Conservation (phyloP, 345 rosid species). For the Sisymbrium altissimum region DNA sequence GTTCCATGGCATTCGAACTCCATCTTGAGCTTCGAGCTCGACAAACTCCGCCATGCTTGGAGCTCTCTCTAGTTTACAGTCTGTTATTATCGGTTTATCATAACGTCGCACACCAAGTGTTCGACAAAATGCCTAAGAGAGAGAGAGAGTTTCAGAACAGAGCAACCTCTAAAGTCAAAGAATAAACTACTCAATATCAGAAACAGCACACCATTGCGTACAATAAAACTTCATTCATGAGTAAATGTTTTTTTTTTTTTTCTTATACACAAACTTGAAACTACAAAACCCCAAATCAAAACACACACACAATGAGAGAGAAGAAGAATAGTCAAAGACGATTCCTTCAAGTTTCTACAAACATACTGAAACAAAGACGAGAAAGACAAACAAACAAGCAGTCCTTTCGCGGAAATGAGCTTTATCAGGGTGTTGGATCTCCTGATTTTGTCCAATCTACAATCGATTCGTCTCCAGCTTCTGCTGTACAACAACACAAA, state of each 20-base stretch:
- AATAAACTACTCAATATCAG: too few relatives aligned
- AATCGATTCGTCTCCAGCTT: slow-evolving; percentile 42
- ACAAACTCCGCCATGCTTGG: slow-evolving; percentile 54
- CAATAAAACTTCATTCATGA: neutral
- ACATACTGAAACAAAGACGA: neutral
- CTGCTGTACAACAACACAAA: slow-evolving; percentile 16
- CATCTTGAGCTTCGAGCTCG: slow-evolving; percentile 73
- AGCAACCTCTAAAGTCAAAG: neutral
- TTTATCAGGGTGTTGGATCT: slow-evolving; percentile 18
- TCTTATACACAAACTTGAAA: slow-evolving; percentile 6
- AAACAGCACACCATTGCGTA: neutral
- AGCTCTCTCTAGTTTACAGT: neutral
- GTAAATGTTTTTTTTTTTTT: too few relatives aligned
- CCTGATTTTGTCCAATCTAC: slow-evolving; percentile 30
- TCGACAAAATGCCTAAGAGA: slow-evolving; percentile 3
- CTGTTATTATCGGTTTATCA: neutral
- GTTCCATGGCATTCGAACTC: slow-evolving; percentile 86
- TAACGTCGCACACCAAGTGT: neutral
- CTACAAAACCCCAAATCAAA: neutral
- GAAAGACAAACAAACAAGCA: slow-evolving; percentile 2
- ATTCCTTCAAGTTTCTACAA: neutral
- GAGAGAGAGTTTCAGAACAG: neutral
- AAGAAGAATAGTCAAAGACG: neutral
- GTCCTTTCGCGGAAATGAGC: neutral
- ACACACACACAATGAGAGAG: neutral